Conservation (phyloP, 2,329 filamentous ascomycete species). For the Apiospora rasikravindrae region DNA sequence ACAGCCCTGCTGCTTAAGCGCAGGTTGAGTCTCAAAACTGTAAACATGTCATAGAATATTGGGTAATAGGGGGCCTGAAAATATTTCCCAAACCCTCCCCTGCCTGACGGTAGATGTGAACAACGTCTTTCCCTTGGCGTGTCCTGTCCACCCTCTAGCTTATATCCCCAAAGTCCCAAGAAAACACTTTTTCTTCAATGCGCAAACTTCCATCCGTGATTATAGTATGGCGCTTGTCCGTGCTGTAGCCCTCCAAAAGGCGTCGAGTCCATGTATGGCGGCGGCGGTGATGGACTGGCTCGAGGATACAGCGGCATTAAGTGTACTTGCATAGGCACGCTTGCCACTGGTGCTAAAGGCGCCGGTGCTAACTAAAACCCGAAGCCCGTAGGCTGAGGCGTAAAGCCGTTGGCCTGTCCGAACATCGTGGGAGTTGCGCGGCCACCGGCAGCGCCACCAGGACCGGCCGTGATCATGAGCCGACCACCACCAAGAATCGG, state of each 20-base stretch:
- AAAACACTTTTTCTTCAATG: conserved; percentile 9
- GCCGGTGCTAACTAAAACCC: conserved; percentile 53
- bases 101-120: conserved; percentile 2
- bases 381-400: conserved; percentile 85
- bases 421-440: conserved; percentile 70
- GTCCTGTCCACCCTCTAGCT: conserved; percentile 5
- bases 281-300: neutral
- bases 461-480: conserved; percentile 95
- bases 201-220: neutral
- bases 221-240: neutral
- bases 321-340: neutral
- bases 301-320: neutral
- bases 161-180: neutral
- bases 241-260: neutral
- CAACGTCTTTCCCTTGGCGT: conserved; percentile 1
- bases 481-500: conserved; percentile 89
- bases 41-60: conserved; percentile 2
- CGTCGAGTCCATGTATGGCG: neutral
- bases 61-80: neutral
- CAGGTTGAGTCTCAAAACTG: conserved; percentile 3
- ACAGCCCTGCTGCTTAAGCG: conserved; percentile 2
- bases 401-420: conserved; percentile 84
- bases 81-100: neutral
- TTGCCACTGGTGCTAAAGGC: conserved; percentile 24
- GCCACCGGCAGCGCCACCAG: conserved; percentile 55